A percentile compares a stretch with the other conserved stretches of the same genome.
Conservation (phyloP, 2,329 filamentous ascomycete genomes). For the Pseudocercospora macadamiae region DNA sequence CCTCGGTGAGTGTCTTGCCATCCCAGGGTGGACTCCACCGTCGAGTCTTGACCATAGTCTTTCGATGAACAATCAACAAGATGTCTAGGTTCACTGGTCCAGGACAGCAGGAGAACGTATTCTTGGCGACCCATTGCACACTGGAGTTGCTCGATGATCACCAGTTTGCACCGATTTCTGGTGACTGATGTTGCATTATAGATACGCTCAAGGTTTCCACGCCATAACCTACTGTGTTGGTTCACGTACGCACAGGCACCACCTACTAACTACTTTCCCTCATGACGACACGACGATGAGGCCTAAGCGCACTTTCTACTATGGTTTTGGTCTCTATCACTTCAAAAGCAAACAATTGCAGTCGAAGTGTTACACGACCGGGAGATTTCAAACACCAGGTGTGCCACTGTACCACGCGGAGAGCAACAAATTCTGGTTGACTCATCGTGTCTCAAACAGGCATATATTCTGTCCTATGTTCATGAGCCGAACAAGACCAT, state of each 20-base stretch:
- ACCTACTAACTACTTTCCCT: background rate
- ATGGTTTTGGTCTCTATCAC: background rate
- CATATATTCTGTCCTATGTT: background rate
- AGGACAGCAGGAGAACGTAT: no score
- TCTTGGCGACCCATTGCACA: no score
- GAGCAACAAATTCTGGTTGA: background rate
- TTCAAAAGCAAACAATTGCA: background rate
- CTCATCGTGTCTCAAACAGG: background rate
- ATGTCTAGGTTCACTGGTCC: no score
- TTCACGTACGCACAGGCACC: background rate
- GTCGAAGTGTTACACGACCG: background rate
- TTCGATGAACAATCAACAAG: background rate
- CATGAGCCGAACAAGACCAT: background rate
- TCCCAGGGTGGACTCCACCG: background rate
- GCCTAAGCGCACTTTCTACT: background rate
- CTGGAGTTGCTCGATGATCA: no score
- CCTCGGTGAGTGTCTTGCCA: background rate
- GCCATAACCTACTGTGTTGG: background rate
- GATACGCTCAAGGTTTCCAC: slow-evolving; percentile 7
- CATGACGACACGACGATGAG: background rate
- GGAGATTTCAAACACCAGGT: background rate
- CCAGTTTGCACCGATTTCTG: no score
- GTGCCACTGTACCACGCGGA: background rate
- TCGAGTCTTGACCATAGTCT: background rate
- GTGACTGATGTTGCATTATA: background rate